These are phyloP conservation scores for Cryptococcus amylolentus DNA, from an alignment of 1,284 basidiomycete genomes.

Conservation along the genomic window DNA sequence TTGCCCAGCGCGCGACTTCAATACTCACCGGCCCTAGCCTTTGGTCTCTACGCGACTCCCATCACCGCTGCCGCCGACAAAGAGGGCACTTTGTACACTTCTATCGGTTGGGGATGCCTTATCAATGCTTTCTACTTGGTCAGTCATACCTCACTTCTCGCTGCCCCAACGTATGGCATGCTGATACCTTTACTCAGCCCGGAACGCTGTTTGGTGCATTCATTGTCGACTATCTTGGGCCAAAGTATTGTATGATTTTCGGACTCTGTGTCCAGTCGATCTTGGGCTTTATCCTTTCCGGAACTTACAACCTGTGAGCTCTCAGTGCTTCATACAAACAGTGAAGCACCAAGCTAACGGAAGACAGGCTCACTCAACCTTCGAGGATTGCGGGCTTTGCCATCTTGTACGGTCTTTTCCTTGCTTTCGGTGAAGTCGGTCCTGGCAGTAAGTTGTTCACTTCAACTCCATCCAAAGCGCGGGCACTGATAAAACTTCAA, in stretches of 20 bases:
- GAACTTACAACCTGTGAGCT: slow-evolving; percentile 60
- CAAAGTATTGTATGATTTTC: slow-evolving; percentile 66
- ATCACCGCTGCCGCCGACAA: slow-evolving; percentile 34
- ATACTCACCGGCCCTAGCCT: slow-evolving; percentile 50
- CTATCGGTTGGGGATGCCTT: slow-evolving; percentile 47
- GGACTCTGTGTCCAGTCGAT: slow-evolving; percentile 69
- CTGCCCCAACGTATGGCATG: slow-evolving; percentile 53
- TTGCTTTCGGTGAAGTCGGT: slow-evolving; percentile 65
- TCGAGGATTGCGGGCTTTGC: slow-evolving; percentile 73
- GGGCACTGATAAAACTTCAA: slow-evolving; percentile 33
- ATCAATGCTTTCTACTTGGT: slow-evolving; percentile 54
- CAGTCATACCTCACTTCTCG: slow-evolving; percentile 64
- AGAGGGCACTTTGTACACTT: slow-evolving; percentile 30
- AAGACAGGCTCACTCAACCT: slow-evolving; percentile 38
- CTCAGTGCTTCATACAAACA: not conserved
- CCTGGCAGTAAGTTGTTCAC: slow-evolving; percentile 21
- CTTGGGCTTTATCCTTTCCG: slow-evolving; percentile 84
- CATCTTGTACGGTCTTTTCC: slow-evolving; percentile 84
- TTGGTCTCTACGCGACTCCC: slow-evolving; percentile 76
- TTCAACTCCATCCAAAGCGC: not conserved
- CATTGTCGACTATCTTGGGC: slow-evolving; percentile 41
- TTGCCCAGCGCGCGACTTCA: not conserved
- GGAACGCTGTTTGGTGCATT: slow-evolving; percentile 35
- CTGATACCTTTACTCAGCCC: slow-evolving; percentile 16
- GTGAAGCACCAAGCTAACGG: not conserved